Evolutionary conservation across 2,329 filamentous ascomycete genomes (phyloP), one percentile per base, ranked within the genome.

Genomic region (Elsinoe ampelina): DNA sequence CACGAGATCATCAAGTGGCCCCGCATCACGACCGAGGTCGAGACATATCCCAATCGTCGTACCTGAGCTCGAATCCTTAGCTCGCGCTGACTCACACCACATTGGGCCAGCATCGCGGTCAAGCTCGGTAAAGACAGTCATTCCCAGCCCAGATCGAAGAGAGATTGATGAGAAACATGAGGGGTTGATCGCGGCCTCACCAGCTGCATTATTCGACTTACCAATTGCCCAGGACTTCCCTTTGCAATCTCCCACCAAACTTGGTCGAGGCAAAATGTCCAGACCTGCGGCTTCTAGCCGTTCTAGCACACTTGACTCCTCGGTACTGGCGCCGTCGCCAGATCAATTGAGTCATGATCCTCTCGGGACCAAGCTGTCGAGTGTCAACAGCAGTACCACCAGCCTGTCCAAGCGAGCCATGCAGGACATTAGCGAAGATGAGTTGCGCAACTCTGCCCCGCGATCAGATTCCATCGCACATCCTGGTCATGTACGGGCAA

Each of bases 251-350:
- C 61, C 48, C 6, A 26, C 48, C 34, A 52, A 20, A 34, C 2
- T 5, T 36, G 19, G 13, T 22, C 10, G 5, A 52, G 19, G 12
- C 48, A 52, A 68, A 57, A 75, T 75, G 71, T 70, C 73, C 60
- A 68, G 68, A 39, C 68, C 70, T 51, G 69, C 72, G 54, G 70
- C 69, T 52, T 70, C 69, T 35, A 75, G 72, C 64, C 69, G 73
- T 38, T 70, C 72, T 36, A 75, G 71, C 61, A 76, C 73, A 22
- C 72, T 77, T 60, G 74, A 77, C 62, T 75, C 75, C 10, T 71
- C 70, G 45, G 73, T 68, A 12, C 73, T 73, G 11, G 68, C 69
- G 11, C 73, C 73, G 3, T 73, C 75, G 8, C 71, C 73, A 10
- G 69, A 70, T 17, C 70, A 72, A 58, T 62, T 74, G 59, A 1